Evolutionary conservation across 2,329 filamentous ascomycete genomes (phyloP).

Genomic region (Thielaviopsis punctulata): DNA sequence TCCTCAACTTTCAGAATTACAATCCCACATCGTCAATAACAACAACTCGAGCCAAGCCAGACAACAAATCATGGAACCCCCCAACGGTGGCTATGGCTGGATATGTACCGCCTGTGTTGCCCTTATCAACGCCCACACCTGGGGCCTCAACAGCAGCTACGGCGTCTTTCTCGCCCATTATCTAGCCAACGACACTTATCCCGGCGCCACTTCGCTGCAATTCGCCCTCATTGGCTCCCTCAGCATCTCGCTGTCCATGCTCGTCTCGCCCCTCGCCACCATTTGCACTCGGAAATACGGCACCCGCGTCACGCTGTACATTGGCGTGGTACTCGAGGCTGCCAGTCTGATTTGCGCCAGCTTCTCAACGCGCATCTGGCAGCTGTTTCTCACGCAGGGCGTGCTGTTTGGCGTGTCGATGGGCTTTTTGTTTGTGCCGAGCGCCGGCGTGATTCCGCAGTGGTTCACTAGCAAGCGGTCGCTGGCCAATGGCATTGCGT

Average conservation of each 20-base stretch:
- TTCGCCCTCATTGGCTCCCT: slow-evolving; percentile 57
- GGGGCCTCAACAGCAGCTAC: slow-evolving; percentile 46
- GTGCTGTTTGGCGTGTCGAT: slow-evolving; percentile 63
- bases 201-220: slow-evolving; percentile 43
- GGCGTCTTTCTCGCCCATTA: slow-evolving; percentile 40
- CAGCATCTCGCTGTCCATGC: slow-evolving; percentile 31
- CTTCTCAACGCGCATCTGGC: slow-evolving; percentile 53
- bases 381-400: slow-evolving; percentile 59
- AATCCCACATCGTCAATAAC: not conserved
- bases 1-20: too few species aligned
- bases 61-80: slow-evolving; percentile 19
- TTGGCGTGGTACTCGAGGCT: slow-evolving; percentile 48
- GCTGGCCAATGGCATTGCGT: slow-evolving; percentile 50
- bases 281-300: slow-evolving; percentile 41
- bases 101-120: slow-evolving; percentile 23
- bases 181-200: slow-evolving; percentile 40
- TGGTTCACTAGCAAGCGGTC: slow-evolving; percentile 56
- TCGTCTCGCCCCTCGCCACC: slow-evolving; percentile 53
- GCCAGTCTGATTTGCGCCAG: slow-evolving; percentile 51
- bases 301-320: slow-evolving; percentile 44
- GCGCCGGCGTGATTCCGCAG: slow-evolving; percentile 50
- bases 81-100: slow-evolving; percentile 43
- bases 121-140: slow-evolving; percentile 52
- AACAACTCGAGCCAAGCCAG: not conserved
- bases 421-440: slow-evolving; percentile 57